Evolutionary conservation across 345 rosid genomes (phyloP).

Genomic region (Rubroshorea leprosula): DNA sequence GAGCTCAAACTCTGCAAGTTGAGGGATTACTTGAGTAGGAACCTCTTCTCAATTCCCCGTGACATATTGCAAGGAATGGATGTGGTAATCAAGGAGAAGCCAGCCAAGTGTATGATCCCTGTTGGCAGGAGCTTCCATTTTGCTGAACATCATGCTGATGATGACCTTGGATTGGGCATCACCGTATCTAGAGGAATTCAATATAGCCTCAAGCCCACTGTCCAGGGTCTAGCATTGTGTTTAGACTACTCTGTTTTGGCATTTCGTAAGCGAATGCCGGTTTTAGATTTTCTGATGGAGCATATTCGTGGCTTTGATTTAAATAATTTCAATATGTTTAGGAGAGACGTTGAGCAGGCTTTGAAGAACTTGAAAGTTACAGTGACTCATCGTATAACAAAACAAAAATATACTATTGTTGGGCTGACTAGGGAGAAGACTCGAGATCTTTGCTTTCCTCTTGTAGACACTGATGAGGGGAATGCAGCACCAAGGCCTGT

Average conservation of each 20-base stretch:
- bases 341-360: constrained; percentile 35
- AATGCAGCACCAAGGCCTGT: constrained; percentile 21
- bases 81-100: constrained; percentile 90
- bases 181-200: constrained; percentile 63
- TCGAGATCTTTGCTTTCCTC: constrained; percentile 26
- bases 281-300: constrained; percentile 44
- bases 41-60: constrained; percentile 37
- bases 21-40: constrained; percentile 51
- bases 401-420: constrained; percentile 47
- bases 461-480: constrained; percentile 29
- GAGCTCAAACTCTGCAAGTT: constrained; percentile 51
- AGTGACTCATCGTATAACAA: constrained; percentile 58
- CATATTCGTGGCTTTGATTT: constrained; percentile 34
- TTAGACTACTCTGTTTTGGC: constrained; percentile 74
- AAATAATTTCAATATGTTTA: constrained; percentile 18
- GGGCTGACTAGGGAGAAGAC: constrained; percentile 49
- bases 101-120: constrained; percentile 50
- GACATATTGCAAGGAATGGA: constrained; percentile 86
- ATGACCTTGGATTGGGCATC: constrained; percentile 58
- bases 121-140: constrained; percentile 59
- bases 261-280: constrained; percentile 54
- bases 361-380: constrained; percentile 52
- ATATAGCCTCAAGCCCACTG: constrained; percentile 69
- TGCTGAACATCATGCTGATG: constrained; percentile 14
- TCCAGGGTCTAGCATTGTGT: constrained; percentile 63